Evolutionary conservation across 192 early-diverging fungal genomes (phyloP), one percentile per base, ranked within the genome.

Genomic region (Backusella morwellensis): DNA sequence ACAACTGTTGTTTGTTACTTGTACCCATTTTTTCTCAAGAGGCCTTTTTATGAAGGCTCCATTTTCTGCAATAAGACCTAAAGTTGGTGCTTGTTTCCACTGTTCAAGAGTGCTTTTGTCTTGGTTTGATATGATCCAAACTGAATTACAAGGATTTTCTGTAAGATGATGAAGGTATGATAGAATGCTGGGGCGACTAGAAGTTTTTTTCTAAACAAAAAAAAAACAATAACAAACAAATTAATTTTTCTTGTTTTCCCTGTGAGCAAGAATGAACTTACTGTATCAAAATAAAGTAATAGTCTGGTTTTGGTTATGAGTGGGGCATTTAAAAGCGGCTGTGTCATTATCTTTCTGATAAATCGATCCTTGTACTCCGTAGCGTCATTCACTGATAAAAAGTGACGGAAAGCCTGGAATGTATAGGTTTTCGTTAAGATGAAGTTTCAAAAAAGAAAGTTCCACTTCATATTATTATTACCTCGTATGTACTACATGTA

Each of bases 201-300:
- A 63, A 63, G 21, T 29, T 63, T 63, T 63, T 63, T 63, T 63
- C 56, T 63, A 63, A 23, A 59, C 8, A 21, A 59, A 63, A 12
- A 59, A 1, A 21, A 59, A 59, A 59, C 8, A 63, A 63, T 6
- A 63, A 14, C 26, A 63, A 63, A 63, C 7, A 63, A 44, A 21
- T 63, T 63, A 63, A 26, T 29, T 29, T 63, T 63, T 63, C 1
- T n/a, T 1, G 32, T 59, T 63, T 63, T 23, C 23, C 54, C 2
- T 63, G 23, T 11, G n/a, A 29, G 4, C 9, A 26, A 21, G 14
- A 21, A 29, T 63, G 0, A 63, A 63, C 23, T 63, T 63, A 63
- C 56, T 63, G 56, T 63, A 63, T 63, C 56, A 63, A 21, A 63
- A 29, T 63, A 63, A 29, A 63, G 56, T 32, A 63, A 63, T 29